These are phyloP conservation scores for Jaapia argillacea DNA, from an alignment of 768 basidiomycete species.

Conservation along the genomic window DNA sequence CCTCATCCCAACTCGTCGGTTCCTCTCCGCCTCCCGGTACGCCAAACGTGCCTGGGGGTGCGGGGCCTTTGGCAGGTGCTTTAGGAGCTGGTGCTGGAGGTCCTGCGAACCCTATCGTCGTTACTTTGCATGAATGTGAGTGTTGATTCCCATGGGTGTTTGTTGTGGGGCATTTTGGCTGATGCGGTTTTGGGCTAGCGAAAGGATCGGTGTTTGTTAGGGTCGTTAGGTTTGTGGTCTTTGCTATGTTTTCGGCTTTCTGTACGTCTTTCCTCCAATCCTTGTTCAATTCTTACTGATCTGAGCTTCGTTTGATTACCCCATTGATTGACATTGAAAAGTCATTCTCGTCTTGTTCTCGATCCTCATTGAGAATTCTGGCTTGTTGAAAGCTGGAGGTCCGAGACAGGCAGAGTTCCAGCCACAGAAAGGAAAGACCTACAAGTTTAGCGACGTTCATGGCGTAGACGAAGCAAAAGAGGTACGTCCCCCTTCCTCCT, in stretches of 20 bases:
- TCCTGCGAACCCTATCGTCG: constrained; percentile 58
- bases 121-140: constrained; percentile 76
- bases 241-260: constrained; percentile 51
- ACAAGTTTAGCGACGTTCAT: constrained; percentile 93
- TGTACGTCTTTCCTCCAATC: constrained; percentile 30
- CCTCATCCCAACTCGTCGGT: constrained; percentile 3
- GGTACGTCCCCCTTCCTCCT: constrained; percentile 33
- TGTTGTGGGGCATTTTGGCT: too few species aligned
- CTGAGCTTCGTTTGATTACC: neutral
- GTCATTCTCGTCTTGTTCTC: constrained; percentile 80
- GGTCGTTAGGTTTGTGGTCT: constrained; percentile 50
- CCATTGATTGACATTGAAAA: constrained; percentile 25
- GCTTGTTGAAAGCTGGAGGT: constrained; percentile 84
- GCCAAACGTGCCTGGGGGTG: constrained; percentile 16
- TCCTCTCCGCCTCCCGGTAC: constrained; percentile 2
- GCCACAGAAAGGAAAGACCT: constrained; percentile 66
- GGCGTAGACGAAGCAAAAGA: constrained; percentile 97
- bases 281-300: neutral
- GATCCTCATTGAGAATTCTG: constrained; percentile 87
- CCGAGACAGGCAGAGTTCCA: constrained; percentile 78
- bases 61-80: constrained; percentile 34
- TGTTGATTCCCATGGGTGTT: too few species aligned
- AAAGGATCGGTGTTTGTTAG: constrained; percentile 60
- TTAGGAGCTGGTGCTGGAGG: constrained; percentile 33
- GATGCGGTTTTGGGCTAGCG: too few species aligned